Evolutionary conservation across 2,329 filamentous ascomycete species (phyloP), one percentile per base, ranked within the genome.

Genomic region (Botrytis cinerea): DNA sequence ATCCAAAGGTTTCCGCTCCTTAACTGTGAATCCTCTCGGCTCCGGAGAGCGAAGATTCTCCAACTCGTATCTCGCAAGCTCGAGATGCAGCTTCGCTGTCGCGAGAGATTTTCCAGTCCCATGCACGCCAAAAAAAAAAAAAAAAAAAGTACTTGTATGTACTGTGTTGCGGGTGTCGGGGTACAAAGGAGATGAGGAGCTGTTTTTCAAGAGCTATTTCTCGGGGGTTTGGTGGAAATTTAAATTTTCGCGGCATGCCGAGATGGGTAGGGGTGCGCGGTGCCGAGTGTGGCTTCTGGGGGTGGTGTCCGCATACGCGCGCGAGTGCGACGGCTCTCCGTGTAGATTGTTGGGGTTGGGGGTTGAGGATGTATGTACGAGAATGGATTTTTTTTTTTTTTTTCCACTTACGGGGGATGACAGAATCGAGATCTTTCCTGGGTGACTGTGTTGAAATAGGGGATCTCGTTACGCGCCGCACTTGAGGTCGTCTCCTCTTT

Each of bases 351-450:
- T 28, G n/a, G n/a, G 25, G 4, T 28, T 54, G 5, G 25, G 48
- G 25, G n/a, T 32, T 32, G 32, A 32, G 32, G 32, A 32, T 32
- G 32, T 54, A 8, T 0, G 10, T 14, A 3, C 1, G 5, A 45
- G 14, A 45, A 45, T 45, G 25, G 25, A 12, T 16, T 54, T 32
- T 32, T 32, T 32, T 3, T 32, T 32, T 32, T 32, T 32, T 32
- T 54, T 25, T 54, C 16, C n/a, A 54, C 48, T 54, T 28, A 28
- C 48, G 25, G n/a, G 25, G 48, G 48, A 54, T 54, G n/a, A 16
- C 83, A 85, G 20, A 84, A 74, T 16, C 86, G 80, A 46, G 87
- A 77, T 0, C 79, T 78, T 77, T 87, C 85, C 0, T 85, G 78
- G 2, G 86, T 75, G 25, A 81, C 81, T 1, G 84, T 84, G 6